These are phyloP conservation scores for Pochonia chlamydosporia DNA, from an alignment of 2,329 filamentous ascomycete genomes.

Conservation along the genomic window DNA sequence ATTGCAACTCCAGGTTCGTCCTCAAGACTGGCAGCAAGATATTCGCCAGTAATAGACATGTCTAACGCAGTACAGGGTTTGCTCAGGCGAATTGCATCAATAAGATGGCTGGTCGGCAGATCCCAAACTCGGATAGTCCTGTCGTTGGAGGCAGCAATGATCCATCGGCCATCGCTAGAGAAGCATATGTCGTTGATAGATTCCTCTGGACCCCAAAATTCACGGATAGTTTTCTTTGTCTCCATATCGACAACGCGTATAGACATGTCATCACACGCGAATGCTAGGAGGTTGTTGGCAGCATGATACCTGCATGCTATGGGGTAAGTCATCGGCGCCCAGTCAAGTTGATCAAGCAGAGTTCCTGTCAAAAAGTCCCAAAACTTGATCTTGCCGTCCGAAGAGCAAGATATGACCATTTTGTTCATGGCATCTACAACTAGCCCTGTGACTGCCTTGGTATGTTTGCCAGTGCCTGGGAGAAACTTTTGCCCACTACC, in stretches of 20 bases:
- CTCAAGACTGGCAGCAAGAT: constrained; percentile 81
- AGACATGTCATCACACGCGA: constrained; percentile 83
- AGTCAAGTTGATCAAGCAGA: constrained; percentile 75
- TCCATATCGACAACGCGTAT: constrained; percentile 87
- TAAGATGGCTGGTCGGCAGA: constrained; percentile 87
- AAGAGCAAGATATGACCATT: constrained; percentile 74
- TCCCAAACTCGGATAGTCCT: constrained; percentile 85
- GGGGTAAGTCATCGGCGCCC: constrained; percentile 68
- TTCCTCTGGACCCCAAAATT: constrained; percentile 77
- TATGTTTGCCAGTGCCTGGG: constrained; percentile 66
- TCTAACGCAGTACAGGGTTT: constrained; percentile 77
- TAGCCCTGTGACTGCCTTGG: constrained; percentile 75
- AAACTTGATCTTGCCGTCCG: constrained; percentile 93
- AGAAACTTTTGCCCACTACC: constrained; percentile 36
- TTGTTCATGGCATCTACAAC: constrained; percentile 87
- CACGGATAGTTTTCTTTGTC: constrained; percentile 84
- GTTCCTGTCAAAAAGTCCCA: constrained; percentile 90
- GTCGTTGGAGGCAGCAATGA: constrained; percentile 81
- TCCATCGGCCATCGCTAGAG: constrained; percentile 89
- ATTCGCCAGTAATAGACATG: constrained; percentile 88
- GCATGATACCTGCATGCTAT: constrained; percentile 75
- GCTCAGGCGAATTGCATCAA: constrained; percentile 80
- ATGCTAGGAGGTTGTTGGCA: constrained; percentile 76
- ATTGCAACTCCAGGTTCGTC: constrained; percentile 83
- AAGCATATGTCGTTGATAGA: constrained; percentile 79